A percentile compares a stretch with the other conserved stretches of the same genome.
Evolutionary conservation across 495 filamentous ascomycete genomes (phyloP).

Genomic region (Daldinia concentrica): DNA sequence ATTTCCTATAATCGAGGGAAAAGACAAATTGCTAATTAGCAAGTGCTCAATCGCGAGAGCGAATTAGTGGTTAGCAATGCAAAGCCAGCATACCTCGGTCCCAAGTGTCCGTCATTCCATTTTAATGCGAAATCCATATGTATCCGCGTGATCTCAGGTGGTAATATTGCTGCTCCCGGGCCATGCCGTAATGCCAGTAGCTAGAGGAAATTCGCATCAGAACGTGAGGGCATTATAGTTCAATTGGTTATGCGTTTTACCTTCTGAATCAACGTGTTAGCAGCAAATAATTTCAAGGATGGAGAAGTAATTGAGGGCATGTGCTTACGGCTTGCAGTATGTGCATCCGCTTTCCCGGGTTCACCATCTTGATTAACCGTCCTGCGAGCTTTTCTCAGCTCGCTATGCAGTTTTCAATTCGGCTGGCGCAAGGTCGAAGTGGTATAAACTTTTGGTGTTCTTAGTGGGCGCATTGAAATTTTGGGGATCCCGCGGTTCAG

Average conservation of each 20-base stretch:
- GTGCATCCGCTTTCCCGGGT: conserved; percentile 78
- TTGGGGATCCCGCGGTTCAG: background rate
- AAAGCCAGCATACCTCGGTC: conserved; percentile 69
- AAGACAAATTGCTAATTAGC: conserved; percentile 17
- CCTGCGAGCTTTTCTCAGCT: conserved; percentile 40
- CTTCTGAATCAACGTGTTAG: conserved; percentile 49
- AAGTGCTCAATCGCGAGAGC: background rate
- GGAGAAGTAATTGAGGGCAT: conserved; percentile 2
- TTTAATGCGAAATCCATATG: conserved; percentile 80
- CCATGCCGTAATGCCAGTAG: conserved; percentile 77
- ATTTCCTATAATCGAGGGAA: conserved; percentile 65
- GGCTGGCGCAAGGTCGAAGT: conserved; percentile 21
- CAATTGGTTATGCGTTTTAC: conserved; percentile 22
- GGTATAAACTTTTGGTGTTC: conserved; percentile 1
- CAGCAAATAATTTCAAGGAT: background rate
- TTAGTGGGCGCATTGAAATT: conserved; percentile 24
- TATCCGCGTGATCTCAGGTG: conserved; percentile 81
- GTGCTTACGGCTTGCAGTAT: conserved; percentile 76
- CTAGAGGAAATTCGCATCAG: conserved; percentile 55
- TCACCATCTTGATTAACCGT: conserved; percentile 72
- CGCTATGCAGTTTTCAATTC: conserved; percentile 26
- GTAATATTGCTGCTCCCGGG: conserved; percentile 82
- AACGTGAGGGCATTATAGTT: conserved; percentile 17
- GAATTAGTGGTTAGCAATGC: background rate
- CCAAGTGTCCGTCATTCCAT: conserved; percentile 75